Evolutionary conservation across 1,139 yeast genomes (phyloP), one percentile per base, ranked within the genome.

Genomic region (Lipomyces yarrowii): DNA sequence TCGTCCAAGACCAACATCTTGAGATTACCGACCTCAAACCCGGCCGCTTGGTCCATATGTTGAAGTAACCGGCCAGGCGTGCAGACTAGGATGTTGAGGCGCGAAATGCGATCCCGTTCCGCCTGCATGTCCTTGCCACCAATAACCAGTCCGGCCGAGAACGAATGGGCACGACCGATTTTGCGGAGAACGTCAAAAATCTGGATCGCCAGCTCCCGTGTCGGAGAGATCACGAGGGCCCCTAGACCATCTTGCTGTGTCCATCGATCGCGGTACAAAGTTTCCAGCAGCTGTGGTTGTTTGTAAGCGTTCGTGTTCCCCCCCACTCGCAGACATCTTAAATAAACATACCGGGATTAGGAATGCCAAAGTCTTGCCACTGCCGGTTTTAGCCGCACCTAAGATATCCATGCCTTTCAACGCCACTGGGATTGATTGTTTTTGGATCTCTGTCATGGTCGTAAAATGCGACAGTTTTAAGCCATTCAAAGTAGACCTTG

Each of bases 1-100:
- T 94, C 99, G 77, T 94, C 99, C 64, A 94, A 79, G 0, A 94
- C 96, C 61, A 94, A 80, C 72, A 89, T 84, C 77, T 93, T 96
- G 67, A 94, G 79, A 74, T 91, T 92, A 30, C 88, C 82, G 7
- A 91, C 80, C 72, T 91, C 96, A 77, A 96, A 83, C 0, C 96
- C 96, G 4, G 90, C 89, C 5, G 97, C 87, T 76, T 94, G 97
- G 76, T 94, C 97, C 86, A 96, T 85, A 77, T 94, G 99, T 76
- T 94, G 99, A 56, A 96, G 81, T 23, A 94, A 80, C 77, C 99
- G 84, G 1, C 99, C 99, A 0, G 99, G 99, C 0, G 99, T 94
- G 48, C 98, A 97, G 56, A 94, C 90, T 69, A 94, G 81, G 62
- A 94, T 90, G 76, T 94, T 94, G 80, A 94, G 88, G 73, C 86